phyloP scores from a whole-genome alignment of 352 stramenopile genomes.

The Phytophthora cactorum region DNA sequence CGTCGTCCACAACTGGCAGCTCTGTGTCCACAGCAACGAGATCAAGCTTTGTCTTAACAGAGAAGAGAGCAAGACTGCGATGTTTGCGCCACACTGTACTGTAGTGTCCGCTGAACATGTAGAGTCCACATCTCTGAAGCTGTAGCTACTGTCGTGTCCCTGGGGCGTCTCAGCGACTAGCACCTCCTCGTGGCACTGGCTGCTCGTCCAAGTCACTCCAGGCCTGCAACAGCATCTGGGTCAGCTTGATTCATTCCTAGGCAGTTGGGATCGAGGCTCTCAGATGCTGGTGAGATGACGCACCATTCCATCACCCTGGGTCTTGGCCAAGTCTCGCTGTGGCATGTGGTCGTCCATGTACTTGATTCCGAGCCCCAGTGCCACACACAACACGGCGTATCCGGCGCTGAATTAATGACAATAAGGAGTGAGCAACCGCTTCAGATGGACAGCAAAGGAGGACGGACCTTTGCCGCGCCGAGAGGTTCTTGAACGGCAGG shows the following conservation, averaged over 20 bases:
- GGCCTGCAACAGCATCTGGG: conserved; percentile 36
- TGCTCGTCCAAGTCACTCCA: conserved; percentile 75
- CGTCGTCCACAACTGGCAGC: too few relatives aligned
- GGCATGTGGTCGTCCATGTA: conserved; percentile 74
- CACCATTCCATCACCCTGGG: conserved; percentile 54
- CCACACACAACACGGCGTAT: conserved; percentile 70
- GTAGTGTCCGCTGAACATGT: background rate
- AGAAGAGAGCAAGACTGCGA: background rate
- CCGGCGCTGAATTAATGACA: conserved; percentile 40
- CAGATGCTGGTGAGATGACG: conserved; percentile 10
- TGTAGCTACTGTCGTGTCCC: too few relatives aligned
- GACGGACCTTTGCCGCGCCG: conserved; percentile 59
- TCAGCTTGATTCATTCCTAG: conserved; percentile 18
- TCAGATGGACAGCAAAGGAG: background rate
- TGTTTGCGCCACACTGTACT: background rate
- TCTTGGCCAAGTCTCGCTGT: conserved; percentile 39
- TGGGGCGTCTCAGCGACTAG: background rate
- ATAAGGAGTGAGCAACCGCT: background rate
- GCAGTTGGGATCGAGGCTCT: background rate
- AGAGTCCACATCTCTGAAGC: too few relatives aligned
- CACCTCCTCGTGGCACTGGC: conserved; percentile 1
- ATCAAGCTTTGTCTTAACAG: too few relatives aligned
- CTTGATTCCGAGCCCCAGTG: conserved; percentile 67
- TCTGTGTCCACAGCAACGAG: too few relatives aligned
- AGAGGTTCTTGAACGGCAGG: conserved; percentile 71